Evolutionary conservation across 495 filamentous ascomycete species (phyloP), one percentile per base, ranked within the genome.

Genomic region (Penicillium angulare): DNA sequence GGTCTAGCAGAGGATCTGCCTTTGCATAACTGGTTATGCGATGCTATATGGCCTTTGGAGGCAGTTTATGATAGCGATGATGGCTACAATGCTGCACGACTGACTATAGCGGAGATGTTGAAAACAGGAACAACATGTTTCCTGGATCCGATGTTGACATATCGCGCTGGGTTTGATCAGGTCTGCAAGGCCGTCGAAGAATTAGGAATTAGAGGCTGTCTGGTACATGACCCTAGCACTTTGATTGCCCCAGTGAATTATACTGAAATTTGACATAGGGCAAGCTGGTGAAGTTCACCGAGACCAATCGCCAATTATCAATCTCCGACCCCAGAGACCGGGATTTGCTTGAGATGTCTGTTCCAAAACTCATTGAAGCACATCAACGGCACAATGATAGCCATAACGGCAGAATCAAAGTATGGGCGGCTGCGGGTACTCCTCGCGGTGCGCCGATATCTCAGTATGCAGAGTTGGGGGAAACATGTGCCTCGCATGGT

Each of bases 41-140:
- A 74, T 47, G 61, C 67, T 2, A 67, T 76, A 12, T 76, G 71
- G 73, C 70, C 71, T 6, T 46, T 76, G 1, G 70, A 76, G 50
- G 64, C 67, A 1, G 63, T 60, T 23, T 74, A 69, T 39, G 56
- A 53, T 0, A 57, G 43, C 7, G 54, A 69, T 6, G 73, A 76
- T 57, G 73, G 73, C 0, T 67, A 66, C 35, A 54, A 66, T 5
- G 73, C 73, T 13, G 72, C 72, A 0, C 47, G 61, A 15, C 59
- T 76, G 20, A 74, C 71, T 1, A 72, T 72, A 26, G 65, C 67
- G 0, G 72, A 76, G 54, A 74, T 76, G 73, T 53, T 76, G 8
- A 67, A 70, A 52, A 71, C 66, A 0, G 73, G 73, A 9, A 76
- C 73, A 18, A 76, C 73, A 9, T 75, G 70, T 39, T 76, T 76